Conservation (phyloP, 176 grass and related monocot genomes). For the Miscanthus lutarioriparius region DNA sequence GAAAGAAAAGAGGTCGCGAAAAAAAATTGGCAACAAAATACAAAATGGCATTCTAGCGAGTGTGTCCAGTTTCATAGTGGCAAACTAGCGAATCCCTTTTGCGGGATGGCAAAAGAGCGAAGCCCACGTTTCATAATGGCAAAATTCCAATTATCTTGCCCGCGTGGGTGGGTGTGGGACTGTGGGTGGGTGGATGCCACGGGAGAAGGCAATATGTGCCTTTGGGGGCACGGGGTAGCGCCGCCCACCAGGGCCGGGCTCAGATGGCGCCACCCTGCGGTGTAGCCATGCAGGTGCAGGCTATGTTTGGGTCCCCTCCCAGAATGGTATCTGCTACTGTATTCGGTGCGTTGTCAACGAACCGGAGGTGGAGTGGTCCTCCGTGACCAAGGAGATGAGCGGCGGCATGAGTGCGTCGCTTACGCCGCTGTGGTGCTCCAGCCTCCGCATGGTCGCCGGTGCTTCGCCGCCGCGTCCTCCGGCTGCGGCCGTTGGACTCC, state of each 20-base stretch:
- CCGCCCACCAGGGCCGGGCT: neutral
- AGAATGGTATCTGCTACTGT: neutral
- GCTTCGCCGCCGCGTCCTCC: neutral
- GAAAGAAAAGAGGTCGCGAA: too few relatives aligned
- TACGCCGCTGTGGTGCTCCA: neutral
- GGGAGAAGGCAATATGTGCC: neutral
- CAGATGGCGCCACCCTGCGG: neutral
- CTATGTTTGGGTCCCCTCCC: neutral
- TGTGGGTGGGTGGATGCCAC: neutral
- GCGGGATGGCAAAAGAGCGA: too few relatives aligned
- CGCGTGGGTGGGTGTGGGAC: too few relatives aligned
- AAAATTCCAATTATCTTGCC: too few relatives aligned
- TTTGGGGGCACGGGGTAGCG: neutral
- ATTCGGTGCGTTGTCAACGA: neutral
- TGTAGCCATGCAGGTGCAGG: neutral
- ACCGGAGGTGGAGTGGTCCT: neutral
- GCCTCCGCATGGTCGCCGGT: neutral
- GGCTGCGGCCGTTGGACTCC: neutral
- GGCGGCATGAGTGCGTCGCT: neutral
- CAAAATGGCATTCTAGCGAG: too few relatives aligned
- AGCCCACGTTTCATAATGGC: too few relatives aligned
- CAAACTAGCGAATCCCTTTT: too few relatives aligned
- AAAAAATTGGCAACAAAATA: too few relatives aligned
- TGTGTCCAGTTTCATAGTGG: too few relatives aligned
- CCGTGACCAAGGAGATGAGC: neutral